These are phyloP conservation scores for Pythium rishiriense DNA, from an alignment of 352 stramenopile genomes.

Conservation along the genomic window DNA sequence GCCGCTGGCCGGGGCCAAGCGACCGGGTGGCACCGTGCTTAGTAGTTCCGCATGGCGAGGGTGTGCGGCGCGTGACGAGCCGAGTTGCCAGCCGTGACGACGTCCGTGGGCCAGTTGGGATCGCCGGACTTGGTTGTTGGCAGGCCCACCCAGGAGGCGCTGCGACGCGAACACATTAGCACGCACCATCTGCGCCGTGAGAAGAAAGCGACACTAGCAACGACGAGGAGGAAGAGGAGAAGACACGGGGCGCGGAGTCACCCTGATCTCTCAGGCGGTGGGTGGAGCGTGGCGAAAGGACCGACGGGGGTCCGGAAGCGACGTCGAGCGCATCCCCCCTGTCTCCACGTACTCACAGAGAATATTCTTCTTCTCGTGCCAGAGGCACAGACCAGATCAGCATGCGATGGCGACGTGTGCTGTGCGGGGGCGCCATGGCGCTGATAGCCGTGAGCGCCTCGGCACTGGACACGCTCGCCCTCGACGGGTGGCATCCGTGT, in stretches of 20 bases:
- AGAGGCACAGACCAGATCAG: background rate
- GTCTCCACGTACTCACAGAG: no score
- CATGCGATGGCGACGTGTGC: constrained; percentile 7
- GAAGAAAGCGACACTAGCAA: background rate
- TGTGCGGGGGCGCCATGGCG: background rate
- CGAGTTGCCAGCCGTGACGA: no score
- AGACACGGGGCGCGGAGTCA: background rate
- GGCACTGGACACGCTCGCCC: background rate
- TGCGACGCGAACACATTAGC: background rate
- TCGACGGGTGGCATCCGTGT: constrained; percentile 23
- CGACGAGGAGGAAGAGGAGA: background rate
- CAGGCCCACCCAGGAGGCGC: no score
- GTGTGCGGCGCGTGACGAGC: no score
- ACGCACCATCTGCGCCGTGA: background rate
- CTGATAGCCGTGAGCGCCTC: background rate
- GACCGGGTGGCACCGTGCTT: no score
- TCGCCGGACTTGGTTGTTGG: background rate
- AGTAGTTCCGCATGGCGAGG: no score
- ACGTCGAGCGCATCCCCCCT: background rate
- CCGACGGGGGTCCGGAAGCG: background rate
- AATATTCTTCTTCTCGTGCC: background rate
- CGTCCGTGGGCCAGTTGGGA: background rate
- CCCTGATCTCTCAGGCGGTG: no score
- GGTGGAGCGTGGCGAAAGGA: no score
- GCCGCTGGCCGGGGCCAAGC: no score